phyloP scores from a whole-genome alignment of 441 rosid species.

The Rhodomyrtus psidioides region DNA sequence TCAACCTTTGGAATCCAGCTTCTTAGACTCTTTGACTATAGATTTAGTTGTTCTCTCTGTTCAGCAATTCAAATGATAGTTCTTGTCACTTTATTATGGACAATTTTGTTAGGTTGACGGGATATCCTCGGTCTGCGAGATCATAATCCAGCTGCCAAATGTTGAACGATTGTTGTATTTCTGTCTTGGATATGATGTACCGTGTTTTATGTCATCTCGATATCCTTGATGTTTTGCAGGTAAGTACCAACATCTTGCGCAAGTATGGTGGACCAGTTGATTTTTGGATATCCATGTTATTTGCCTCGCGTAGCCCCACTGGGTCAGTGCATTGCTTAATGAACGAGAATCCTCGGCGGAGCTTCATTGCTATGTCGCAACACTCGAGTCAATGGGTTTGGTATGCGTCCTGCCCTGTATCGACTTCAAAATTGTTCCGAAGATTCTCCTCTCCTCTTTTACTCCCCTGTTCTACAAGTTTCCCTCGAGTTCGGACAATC shows the following conservation, averaged over 20 bases:
- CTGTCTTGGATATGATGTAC: not conserved
- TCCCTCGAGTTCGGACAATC: not conserved
- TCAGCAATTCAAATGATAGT: not conserved
- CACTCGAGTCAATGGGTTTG: conserved; percentile 87
- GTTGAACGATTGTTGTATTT: not conserved
- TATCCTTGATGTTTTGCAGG: conserved; percentile 22
- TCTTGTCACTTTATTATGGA: not conserved
- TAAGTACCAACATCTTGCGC: conserved; percentile 57
- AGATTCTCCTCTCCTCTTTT: not conserved
- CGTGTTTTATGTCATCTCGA: not conserved
- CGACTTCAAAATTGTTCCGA: not conserved
- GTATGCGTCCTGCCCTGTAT: conserved; percentile 24
- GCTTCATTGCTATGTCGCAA: conserved; percentile 62
- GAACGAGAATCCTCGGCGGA: conserved; percentile 49
- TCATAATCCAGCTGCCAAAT: not conserved
- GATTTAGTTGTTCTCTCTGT: not conserved
- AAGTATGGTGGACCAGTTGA: conserved; percentile 76
- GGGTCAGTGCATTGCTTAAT: conserved; percentile 23
- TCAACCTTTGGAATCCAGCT: not conserved
- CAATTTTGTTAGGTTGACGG: not conserved
- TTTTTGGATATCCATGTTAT: conserved; percentile 51
- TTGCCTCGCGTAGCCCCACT: conserved; percentile 3
- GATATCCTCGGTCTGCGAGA: not conserved
- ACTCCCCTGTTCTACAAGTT: not conserved
- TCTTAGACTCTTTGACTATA: not conserved